These are phyloP conservation scores for Debaryomycetaceae sp. DNA, from an alignment of 1,139 yeast species.

Conservation along the genomic window DNA sequence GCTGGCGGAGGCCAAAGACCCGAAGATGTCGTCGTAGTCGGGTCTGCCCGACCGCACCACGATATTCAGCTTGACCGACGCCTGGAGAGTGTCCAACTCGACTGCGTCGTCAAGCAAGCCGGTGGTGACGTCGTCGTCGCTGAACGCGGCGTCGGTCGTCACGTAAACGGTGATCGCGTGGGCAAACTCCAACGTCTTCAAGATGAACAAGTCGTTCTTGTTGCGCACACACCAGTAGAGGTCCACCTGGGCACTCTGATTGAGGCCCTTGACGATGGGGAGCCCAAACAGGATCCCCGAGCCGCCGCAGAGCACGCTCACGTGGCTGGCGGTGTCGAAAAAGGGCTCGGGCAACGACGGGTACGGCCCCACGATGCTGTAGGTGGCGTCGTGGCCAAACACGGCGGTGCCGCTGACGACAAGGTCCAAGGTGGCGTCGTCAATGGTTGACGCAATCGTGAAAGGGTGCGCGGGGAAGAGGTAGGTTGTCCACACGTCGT, in stretches of 20 bases:
- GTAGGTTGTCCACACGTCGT: constrained; percentile 16
- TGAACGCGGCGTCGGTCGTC: constrained; percentile 14
- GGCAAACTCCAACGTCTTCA: constrained; percentile 30
- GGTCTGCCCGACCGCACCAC: constrained; percentile 35
- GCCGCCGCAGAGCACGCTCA: constrained; percentile 74
- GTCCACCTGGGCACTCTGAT: constrained; percentile 12
- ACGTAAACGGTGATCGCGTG: constrained; percentile 17
- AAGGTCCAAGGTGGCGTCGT: constrained; percentile 20
- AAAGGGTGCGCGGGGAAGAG: constrained; percentile 38
- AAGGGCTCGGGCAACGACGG: constrained; percentile 23
- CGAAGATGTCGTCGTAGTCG: constrained; percentile 25
- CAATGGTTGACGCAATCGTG: constrained; percentile 21
- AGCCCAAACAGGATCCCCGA: constrained; percentile 79
- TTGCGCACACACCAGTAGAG: constrained; percentile 53
- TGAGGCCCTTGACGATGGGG: constrained; percentile 46
- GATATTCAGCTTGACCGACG: constrained; percentile 4
- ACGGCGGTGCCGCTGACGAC: constrained; percentile 18
- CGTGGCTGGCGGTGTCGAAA: constrained; percentile 43
- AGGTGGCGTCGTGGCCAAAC: constrained; percentile 10
- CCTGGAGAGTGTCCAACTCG: constrained; percentile 1
- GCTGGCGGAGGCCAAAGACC: constrained; percentile 19
- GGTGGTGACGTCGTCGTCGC: background rate
- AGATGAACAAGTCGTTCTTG: constrained; percentile 37
- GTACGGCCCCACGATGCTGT: constrained; percentile 26
- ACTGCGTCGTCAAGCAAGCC: constrained; percentile 11